Evolutionary conservation across 1,284 basidiomycete species (phyloP), one percentile per base, ranked within the genome.

Genomic region (Microbotryum saponariae): DNA sequence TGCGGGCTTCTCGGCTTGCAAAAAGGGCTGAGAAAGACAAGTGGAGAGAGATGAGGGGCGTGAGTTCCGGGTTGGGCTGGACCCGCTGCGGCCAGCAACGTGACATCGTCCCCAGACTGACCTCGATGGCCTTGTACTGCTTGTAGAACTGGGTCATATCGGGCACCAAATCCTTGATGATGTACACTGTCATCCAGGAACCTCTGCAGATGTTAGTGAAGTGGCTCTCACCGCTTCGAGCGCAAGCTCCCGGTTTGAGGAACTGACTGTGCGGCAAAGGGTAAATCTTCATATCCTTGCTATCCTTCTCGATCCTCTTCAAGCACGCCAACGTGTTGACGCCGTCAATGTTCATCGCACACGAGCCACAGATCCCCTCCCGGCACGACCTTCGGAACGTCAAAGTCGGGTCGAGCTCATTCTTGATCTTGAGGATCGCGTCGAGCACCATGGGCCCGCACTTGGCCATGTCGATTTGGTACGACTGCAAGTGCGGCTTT

Each of bases 331-430:
- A 85, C 4, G 94, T 98, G 82, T 97, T 97, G 62, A 75, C 73
- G 51, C 94, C 94, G 77, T 97, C 87, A 74, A 97, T 91, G 82
- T 97, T 97, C 94, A 98, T 97, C 64, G 94, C 93, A 76, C 94
- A 98, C 20, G 89, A 93, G 51, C 94, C 96, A 74, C 96, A 97
- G 73, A 97, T 98, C 65, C 94, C 94, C 80, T 97, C 94, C 70
- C 94, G 81, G 82, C 94, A 98, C 37, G 91, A 96, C 61, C 93
- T 85, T 37, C 93, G 86, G 82, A 97, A 97, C 20, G 93, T 97
- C 51, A 98, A 81, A 2, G 94, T 96, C 8, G 94, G 88, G 79
- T 97, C 94, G 29, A 93, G 75, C 77, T 97, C 93, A 78, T 97
- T 97, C 84, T 98, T 98, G 77, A 98, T 97, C 80, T 98, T 97